Conservation (phyloP, 1,284 basidiomycete species). For the Leccinum fallax region DNA sequence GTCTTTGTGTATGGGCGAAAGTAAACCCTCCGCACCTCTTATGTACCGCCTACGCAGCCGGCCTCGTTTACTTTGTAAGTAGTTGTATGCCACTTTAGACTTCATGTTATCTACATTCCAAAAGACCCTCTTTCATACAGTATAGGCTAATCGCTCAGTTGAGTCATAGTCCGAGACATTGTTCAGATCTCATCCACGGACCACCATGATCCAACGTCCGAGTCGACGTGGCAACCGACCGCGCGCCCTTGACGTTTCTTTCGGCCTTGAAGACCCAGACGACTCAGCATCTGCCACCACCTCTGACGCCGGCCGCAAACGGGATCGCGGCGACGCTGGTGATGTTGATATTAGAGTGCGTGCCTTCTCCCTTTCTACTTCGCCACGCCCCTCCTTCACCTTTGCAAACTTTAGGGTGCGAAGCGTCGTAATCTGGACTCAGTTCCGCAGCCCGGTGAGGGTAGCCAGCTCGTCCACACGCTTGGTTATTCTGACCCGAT, state of each 20-base stretch:
- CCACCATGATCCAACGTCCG: constrained; percentile 14
- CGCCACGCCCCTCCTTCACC: neutral
- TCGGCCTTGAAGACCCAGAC: constrained; percentile 19
- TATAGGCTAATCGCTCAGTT: neutral
- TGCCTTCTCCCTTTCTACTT: neutral
- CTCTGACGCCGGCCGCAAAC: constrained; percentile 34
- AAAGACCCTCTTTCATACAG: constrained; percentile 3
- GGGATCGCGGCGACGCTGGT: constrained; percentile 18
- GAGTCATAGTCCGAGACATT: neutral
- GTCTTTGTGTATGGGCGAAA: constrained; percentile 9
- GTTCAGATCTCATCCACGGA: neutral
- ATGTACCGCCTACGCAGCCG: constrained; percentile 17
- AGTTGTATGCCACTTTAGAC: constrained; percentile 14
- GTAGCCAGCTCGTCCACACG: neutral
- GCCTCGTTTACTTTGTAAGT: neutral
- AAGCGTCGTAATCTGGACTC: constrained; percentile 35
- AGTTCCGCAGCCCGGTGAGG: constrained; percentile 21
- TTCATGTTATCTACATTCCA: constrained; percentile 17
- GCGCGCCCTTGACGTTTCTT: constrained; percentile 39
- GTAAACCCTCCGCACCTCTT: constrained; percentile 9
- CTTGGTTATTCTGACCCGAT: constrained; percentile 1
- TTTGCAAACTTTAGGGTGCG: constrained; percentile 12
- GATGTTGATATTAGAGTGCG: constrained; percentile 24
- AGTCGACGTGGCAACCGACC: constrained; percentile 34
- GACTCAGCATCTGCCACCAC: constrained; percentile 27